Evolutionary conservation across 2,329 filamentous ascomycete species (phyloP).

Genomic region (Fusarium transvaalense): DNA sequence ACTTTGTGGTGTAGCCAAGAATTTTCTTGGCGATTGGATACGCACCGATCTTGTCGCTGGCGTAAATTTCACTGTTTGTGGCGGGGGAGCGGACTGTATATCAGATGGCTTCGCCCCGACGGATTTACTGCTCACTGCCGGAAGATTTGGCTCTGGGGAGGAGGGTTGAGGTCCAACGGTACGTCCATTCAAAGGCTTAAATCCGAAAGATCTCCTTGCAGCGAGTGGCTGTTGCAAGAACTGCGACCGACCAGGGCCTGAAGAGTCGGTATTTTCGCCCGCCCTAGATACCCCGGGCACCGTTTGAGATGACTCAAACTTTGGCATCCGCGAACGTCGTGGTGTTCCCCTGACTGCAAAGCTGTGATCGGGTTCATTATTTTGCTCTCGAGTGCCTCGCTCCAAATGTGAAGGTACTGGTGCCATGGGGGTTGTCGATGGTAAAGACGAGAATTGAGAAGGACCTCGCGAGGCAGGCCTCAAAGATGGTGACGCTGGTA

Average conservation of each 20-base stretch:
- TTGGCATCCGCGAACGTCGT: conserved; percentile 18
- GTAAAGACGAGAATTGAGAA: conserved; percentile 43
- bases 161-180: conserved; percentile 18
- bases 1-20: conserved; percentile 30
- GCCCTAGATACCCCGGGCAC: background rate
- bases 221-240: conserved; percentile 13
- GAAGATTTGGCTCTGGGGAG: conserved; percentile 21
- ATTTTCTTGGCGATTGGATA: conserved; percentile 43
- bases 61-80: conserved; percentile 19
- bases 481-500: conserved; percentile 41
- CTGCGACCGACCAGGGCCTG: background rate
- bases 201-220: conserved; percentile 26
- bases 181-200: conserved; percentile 21
- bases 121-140: conserved; percentile 34
- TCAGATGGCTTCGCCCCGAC: conserved; percentile 35
- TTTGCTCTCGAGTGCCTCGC: conserved; percentile 49
- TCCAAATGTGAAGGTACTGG: conserved; percentile 60
- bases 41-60: conserved; percentile 44
- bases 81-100: conserved; percentile 23
- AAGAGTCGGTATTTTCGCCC: conserved; percentile 8
- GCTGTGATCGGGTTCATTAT: conserved; percentile 14
- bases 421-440: conserved; percentile 59
- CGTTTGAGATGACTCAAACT: conserved; percentile 11
- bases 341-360: conserved; percentile 1
- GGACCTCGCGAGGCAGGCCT: conserved; percentile 37